Evolutionary conservation across 2,329 filamentous ascomycete species (phyloP), one percentile per base, ranked within the genome.

Genomic region (Whalleya microplaca): DNA sequence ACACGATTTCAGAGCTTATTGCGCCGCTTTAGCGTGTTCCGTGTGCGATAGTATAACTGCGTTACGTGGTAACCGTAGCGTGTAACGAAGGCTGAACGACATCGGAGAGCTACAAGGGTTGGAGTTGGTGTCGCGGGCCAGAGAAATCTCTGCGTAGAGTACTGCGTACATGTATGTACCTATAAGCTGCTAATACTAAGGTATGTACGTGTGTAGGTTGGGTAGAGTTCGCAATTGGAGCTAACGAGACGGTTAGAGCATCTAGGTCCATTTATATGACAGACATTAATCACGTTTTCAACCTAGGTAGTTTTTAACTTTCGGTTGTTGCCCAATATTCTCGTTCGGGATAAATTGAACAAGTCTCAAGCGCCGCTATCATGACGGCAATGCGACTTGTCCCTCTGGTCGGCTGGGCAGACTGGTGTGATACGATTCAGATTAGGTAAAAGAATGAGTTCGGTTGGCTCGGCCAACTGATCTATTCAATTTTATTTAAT

Each of bases 391-490:
- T 37, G 32, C 47, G 54, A 43, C 59, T 62, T 59, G 53, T 56
- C 45, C 12, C 43, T 21, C 20, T 46, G 40, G 41, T 55, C 42
- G 37, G 45, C 40, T 51, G 48, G 54, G 43, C 56, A 57, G 59
- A 60, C 56, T 59, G 51, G 55, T 59, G 61, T 52, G 47, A 40
- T 41, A 59, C 54, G 52, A 57, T 56, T 64, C 21, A 50, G 57
- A 65, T 68, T 69, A 69, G 64, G 67, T 69, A 69, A 69, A 60
- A 29, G 27, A 69, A 67, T 48, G 46, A 45, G 50, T 47, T 48
- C 51, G 56, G 65, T 67, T 69, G 66, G 66, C 60, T 59, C 64
- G 61, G 56, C 54, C 55, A 53, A 56, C 12, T 37, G 37, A 47
- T 55, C 45, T 47, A 46, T 27, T 27, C 23, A 27, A 27, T 4